Conservation (phyloP, 352 stramenopile genomes). For the Phytophthora citrophthora region DNA sequence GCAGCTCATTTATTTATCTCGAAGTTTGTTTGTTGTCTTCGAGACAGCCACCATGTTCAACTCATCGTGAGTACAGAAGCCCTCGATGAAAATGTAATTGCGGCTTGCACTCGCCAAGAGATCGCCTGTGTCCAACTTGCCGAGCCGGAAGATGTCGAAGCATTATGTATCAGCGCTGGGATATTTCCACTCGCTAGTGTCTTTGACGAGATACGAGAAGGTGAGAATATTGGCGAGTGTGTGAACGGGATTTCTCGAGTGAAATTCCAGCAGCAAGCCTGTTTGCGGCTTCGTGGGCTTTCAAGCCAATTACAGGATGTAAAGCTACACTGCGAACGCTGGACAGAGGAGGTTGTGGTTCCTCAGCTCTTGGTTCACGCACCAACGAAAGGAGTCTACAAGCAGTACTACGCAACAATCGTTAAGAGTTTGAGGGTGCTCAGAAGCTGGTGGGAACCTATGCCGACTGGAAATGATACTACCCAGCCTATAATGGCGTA, state of each 20-base stretch:
- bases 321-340: not conserved
- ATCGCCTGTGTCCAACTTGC: slow-evolving; percentile 72
- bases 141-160: slow-evolving; percentile 56
- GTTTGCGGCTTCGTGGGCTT: slow-evolving; percentile 48
- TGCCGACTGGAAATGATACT: too few species aligned
- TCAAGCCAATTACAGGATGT: not conserved
- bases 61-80: slow-evolving; percentile 59
- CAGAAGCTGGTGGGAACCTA: slow-evolving; percentile 40
- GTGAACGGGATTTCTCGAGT: slow-evolving; percentile 31
- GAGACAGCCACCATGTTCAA: slow-evolving; percentile 26
- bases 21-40: slow-evolving; percentile 35
- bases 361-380: slow-evolving; percentile 68
- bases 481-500: slow-evolving; percentile 6
- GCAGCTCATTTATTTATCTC: slow-evolving; percentile 34
- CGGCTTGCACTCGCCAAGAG: slow-evolving; percentile 44
- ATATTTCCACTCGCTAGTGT: slow-evolving; percentile 56
- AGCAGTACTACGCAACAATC: slow-evolving; percentile 65
- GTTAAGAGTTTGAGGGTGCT: slow-evolving; percentile 69
- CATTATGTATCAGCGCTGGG: slow-evolving; percentile 43
- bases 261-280: slow-evolving; percentile 49
- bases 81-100: slow-evolving; percentile 50
- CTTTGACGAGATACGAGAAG: slow-evolving; percentile 48
- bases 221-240: slow-evolving; percentile 48
- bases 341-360: slow-evolving; percentile 18
- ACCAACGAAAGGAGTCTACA: slow-evolving; percentile 65